Conservation (phyloP, 352 stramenopile species). For the Phytophthora pluvialis region DNA sequence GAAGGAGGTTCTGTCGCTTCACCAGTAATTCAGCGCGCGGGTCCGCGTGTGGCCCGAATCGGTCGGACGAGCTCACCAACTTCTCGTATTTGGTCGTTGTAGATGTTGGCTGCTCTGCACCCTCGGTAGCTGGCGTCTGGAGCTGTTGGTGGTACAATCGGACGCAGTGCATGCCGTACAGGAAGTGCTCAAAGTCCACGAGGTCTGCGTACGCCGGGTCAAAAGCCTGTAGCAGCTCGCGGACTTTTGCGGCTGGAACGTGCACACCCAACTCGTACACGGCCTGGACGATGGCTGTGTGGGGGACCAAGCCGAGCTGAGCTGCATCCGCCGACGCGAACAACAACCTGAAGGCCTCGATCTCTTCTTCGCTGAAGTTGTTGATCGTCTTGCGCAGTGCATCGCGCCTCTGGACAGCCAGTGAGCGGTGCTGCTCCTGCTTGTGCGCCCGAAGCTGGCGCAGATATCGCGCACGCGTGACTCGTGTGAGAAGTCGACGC, state of each 20-base stretch:
- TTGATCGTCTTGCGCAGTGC: slow-evolving; percentile 60
- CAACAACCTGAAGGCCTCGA: slow-evolving; percentile 66
- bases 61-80: slow-evolving; percentile 61
- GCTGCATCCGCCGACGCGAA: slow-evolving; percentile 69
- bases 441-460: slow-evolving; percentile 48
- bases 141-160: slow-evolving; percentile 68
- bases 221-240: slow-evolving; percentile 51
- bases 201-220: slow-evolving; percentile 79
- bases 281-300: slow-evolving; percentile 69
- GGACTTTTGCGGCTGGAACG: slow-evolving; percentile 55
- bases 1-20: slow-evolving; percentile 77
- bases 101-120: background rate
- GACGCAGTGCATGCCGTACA: slow-evolving; percentile 84
- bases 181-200: slow-evolving; percentile 83
- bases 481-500: slow-evolving; percentile 59
- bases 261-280: slow-evolving; percentile 78
- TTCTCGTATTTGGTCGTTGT: slow-evolving; percentile 14
- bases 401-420: slow-evolving; percentile 44
- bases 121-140: slow-evolving; percentile 28
- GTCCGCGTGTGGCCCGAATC: slow-evolving; percentile 60
- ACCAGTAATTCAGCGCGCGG: slow-evolving; percentile 62
- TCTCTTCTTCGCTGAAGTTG: slow-evolving; percentile 70
- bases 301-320: slow-evolving; percentile 68
- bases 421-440: slow-evolving; percentile 48
- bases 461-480: slow-evolving; percentile 60